Evolutionary conservation across 2,329 filamentous ascomycete genomes (phyloP).

Genomic region (Lojkania enalia): DNA sequence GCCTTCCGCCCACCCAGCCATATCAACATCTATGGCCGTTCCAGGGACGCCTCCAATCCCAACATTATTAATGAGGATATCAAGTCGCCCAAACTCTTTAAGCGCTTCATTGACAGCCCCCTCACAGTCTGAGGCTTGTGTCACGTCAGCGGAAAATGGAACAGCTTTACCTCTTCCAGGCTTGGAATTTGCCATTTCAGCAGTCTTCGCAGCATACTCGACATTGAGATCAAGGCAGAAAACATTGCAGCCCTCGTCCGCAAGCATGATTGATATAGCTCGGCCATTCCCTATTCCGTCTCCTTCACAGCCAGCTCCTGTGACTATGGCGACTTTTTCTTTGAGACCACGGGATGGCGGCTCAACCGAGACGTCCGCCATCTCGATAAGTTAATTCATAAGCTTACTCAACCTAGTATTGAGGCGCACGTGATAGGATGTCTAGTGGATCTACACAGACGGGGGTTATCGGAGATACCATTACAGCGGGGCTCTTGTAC

Average conservation of each 20-base stretch:
- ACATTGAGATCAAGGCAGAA: constrained; percentile 61
- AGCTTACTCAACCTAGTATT: too few species aligned
- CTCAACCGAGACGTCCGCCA: constrained; percentile 15
- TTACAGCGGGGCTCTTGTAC: too few species aligned
- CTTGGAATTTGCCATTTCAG: constrained; percentile 52
- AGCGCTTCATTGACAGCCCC: constrained; percentile 47
- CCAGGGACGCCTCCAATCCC: constrained; percentile 63
- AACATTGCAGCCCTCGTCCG: constrained; percentile 61
- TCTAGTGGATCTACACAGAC: too few species aligned
- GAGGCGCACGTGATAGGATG: too few species aligned
- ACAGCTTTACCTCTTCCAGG: constrained; percentile 47
- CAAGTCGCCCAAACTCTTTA: constrained; percentile 57
- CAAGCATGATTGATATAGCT: constrained; percentile 62
- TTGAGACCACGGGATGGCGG: constrained; percentile 47
- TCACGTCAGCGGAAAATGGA: constrained; percentile 59
- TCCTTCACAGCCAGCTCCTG: constrained; percentile 60
- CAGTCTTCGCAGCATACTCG: constrained; percentile 57
- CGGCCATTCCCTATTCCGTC: constrained; percentile 65
- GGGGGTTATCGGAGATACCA: too few species aligned
- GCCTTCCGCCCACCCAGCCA: constrained; percentile 59
- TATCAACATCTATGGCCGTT: constrained; percentile 63
- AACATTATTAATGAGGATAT: constrained; percentile 68
- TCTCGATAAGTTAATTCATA: too few species aligned
- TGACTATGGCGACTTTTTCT: constrained; percentile 58
- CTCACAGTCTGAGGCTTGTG: constrained; percentile 56